Evolutionary conservation across 2,329 filamentous ascomycete species (phyloP), one percentile per base, ranked within the genome.

Genomic region (Venturia effusa): DNA sequence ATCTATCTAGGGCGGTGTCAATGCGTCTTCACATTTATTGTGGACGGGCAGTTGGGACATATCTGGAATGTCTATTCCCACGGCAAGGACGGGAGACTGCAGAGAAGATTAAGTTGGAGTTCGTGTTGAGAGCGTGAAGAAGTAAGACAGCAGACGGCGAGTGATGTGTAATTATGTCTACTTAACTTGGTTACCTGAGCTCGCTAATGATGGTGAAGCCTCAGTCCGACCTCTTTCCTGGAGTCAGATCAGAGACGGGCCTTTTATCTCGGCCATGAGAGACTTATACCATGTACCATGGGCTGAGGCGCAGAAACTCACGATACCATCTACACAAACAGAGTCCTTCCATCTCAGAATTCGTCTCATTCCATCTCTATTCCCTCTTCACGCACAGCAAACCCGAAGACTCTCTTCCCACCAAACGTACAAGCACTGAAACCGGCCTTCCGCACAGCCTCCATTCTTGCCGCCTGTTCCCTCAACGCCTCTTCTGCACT

Each of bases 401-500:
- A 62, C 13, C 60, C 32, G 15, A 62, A 62, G 13, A 37, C 32
- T n/a, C 41, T 34, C 1, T n/a, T 48, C 10, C 60, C 43, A 45
- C 41, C 41, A 30, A 62, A 45, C 17, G 43, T 34, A 32, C 10
- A 45, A 24, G 62, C 62, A 39, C 39, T 74, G 67, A 77, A 78
- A 61, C 70, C 66, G 10, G 71, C 74, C 64, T 70, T 67, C 24
- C 68, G 67, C 8, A 78, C 74, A 15, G 75, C 73, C 30, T 72
- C 70, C 71, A 73, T 71, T 60, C 77, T 66, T 65, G 70, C 67
- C 62, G 30, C 66, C 10, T 68, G 69, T 67, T 79, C 76, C 17
- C 65, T 66, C 62, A 71, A 67, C 1, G 74, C 76, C 63, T 78
- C 74, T 59, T 74, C 71, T 0, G 75, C 67, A 66, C 74, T 75